Percentiles rank a stretch among this genome's conserved stretches.
Conservation (phyloP, 2,329 filamentous ascomycete genomes). For the Metarhizium rileyi region DNA sequence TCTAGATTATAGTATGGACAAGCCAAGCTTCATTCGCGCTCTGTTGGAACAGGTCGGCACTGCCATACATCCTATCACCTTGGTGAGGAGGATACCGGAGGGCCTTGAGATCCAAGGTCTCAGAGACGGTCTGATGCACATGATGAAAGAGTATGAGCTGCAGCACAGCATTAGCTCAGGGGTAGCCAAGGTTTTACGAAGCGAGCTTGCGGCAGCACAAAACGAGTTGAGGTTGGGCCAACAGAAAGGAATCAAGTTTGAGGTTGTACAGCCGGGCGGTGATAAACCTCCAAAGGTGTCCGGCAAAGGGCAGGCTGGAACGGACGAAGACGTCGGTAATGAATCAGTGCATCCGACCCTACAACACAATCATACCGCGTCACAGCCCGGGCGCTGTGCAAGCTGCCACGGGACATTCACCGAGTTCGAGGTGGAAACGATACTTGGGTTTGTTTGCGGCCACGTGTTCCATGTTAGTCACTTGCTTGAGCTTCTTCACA, state of each 20-base stretch:
- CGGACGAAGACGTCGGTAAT: conserved; percentile 9
- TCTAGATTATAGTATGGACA: conserved; percentile 94
- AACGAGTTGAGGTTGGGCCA: conserved; percentile 70
- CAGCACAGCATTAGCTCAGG: conserved; percentile 88
- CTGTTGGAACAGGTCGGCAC: conserved; percentile 91
- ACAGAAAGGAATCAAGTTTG: conserved; percentile 80
- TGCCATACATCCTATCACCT: conserved; percentile 80
- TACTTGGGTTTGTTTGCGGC: conserved; percentile 73
- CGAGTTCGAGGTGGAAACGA: conserved; percentile 56
- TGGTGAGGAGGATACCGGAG: conserved; percentile 84
- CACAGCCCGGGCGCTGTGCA: conserved; percentile 48
- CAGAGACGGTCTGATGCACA: conserved; percentile 75
- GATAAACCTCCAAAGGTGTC: conserved; percentile 27
- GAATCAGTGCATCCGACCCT: background rate
- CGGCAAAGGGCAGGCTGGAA: conserved; percentile 11
- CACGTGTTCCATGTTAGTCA: conserved; percentile 74
- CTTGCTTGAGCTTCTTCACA: conserved; percentile 45
- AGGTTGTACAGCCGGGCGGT: conserved; percentile 45
- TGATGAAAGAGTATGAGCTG: conserved; percentile 93
- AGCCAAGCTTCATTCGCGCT: conserved; percentile 86
- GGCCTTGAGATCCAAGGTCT: conserved; percentile 88
- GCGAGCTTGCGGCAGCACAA: conserved; percentile 81
- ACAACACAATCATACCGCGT: conserved; percentile 20
- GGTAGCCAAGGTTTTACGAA: conserved; percentile 74
- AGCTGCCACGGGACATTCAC: conserved; percentile 46